Evolutionary conservation across 2,329 filamentous ascomycete genomes (phyloP).

Genomic region (Zymoseptoria crescenta): DNA sequence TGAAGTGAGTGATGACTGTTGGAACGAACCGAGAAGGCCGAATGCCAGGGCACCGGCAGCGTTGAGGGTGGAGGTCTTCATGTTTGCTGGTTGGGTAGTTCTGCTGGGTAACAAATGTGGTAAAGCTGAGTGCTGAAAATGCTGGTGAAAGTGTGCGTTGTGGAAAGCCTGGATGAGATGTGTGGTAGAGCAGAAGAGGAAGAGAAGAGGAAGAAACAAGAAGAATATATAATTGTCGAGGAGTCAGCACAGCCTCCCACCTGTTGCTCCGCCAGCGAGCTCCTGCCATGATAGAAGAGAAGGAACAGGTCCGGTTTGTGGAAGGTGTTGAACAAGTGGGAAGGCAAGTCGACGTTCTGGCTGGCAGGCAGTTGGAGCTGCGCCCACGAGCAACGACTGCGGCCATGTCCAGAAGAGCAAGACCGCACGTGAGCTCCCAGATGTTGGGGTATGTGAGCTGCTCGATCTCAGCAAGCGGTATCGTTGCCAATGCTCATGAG

Average conservation of each 20-base stretch:
- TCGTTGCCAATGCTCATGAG: not conserved
- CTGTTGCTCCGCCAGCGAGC: not conserved
- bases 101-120: not conserved
- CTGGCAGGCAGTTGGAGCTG: not conserved
- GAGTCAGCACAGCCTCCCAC: not conserved
- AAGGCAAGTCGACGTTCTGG: not conserved
- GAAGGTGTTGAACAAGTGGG: not conserved
- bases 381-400: not conserved
- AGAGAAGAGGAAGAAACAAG: not conserved
- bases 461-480: not conserved
- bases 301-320: not conserved
- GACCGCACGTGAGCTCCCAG: not conserved
- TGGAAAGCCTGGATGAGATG: not conserved
- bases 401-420: not conserved
- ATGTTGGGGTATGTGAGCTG: not conserved
- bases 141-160: not conserved
- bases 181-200: conserved; percentile 1
- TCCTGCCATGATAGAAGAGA: not conserved
- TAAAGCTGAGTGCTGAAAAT: not conserved
- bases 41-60: not conserved
- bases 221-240: not conserved
- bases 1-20: not conserved
- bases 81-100: not conserved
- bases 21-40: not conserved
- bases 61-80: not conserved